Percentiles rank a stretch among this genome's conserved stretches.
These are phyloP conservation scores for Alternaria sp. DNA, from an alignment of 2,329 filamentous ascomycete genomes.

Conservation along the genomic window DNA sequence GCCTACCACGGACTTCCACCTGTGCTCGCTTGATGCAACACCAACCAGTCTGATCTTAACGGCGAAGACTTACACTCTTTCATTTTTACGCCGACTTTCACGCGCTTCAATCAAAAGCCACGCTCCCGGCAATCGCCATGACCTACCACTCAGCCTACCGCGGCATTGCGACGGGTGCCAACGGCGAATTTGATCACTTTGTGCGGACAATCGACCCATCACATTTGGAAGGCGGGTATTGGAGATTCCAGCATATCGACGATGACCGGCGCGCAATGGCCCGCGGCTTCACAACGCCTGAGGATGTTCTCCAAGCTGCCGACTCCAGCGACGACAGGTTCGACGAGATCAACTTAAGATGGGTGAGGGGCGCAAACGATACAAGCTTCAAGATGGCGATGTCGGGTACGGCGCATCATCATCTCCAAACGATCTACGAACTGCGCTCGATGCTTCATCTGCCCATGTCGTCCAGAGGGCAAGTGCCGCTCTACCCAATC, in stretches of 20 bases:
- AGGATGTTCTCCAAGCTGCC: slow-evolving; percentile 19
- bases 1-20: background rate
- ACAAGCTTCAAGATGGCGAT: background rate
- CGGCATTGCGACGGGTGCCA: background rate
- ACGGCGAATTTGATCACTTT: slow-evolving; percentile 20
- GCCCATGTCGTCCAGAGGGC: slow-evolving; percentile 15
- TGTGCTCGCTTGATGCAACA: background rate
- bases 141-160: slow-evolving; percentile 17
- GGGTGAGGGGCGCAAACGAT: slow-evolving; percentile 21
- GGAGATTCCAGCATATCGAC: slow-evolving; percentile 16
- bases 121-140: background rate
- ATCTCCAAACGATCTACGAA: slow-evolving; percentile 22
- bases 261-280: slow-evolving; percentile 23
- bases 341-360: slow-evolving; percentile 22
- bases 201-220: background rate
- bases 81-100: background rate
- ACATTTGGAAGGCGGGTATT: slow-evolving; percentile 18
- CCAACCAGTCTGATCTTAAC: background rate
- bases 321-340: slow-evolving; percentile 13
- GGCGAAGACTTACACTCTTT: background rate
- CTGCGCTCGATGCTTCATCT: slow-evolving; percentile 16
- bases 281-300: slow-evolving; percentile 19
- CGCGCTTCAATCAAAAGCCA: background rate
- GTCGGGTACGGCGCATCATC: slow-evolving; percentile 12
- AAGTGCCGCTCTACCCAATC: slow-evolving; percentile 21